These are phyloP conservation scores for Raphanus raphanistrum DNA, from an alignment of 345 rosid species.

Conservation along the genomic window DNA sequence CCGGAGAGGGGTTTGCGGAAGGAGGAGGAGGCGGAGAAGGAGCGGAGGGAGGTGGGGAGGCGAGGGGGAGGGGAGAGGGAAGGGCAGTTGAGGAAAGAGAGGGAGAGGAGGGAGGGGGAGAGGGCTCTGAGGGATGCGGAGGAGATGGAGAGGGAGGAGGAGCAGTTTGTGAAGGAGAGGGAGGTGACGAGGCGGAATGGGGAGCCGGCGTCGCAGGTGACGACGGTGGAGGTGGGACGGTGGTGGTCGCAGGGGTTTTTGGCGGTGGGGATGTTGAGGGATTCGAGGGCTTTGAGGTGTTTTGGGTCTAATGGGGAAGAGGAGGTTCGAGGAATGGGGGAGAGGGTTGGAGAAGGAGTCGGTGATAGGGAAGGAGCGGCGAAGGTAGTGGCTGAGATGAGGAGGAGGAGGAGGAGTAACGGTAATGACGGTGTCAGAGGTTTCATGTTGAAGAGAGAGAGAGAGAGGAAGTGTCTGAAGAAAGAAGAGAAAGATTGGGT, in stretches of 20 bases:
- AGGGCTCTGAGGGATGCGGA: conserved; percentile 70
- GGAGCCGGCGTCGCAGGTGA: conserved; percentile 54
- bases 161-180: conserved; percentile 79
- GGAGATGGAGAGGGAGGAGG: conserved; percentile 60
- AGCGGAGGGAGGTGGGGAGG: conserved; percentile 66
- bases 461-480: conserved; percentile 27
- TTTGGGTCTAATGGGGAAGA: conserved; percentile 73
- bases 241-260: conserved; percentile 70
- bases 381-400: conserved; percentile 30
- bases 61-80: conserved; percentile 47
- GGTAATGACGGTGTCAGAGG: conserved; percentile 39
- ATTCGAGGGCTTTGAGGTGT: conserved; percentile 69
- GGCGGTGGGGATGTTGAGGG: conserved; percentile 66
- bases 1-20: conserved; percentile 73
- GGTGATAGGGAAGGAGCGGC: conserved; percentile 44
- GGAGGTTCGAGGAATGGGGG: conserved; percentile 23
- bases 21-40: conserved; percentile 60
- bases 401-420: conserved; percentile 34
- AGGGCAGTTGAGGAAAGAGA: conserved; percentile 73
- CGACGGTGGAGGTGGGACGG: conserved; percentile 47
- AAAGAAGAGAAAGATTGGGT: conserved; percentile 23
- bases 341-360: conserved; percentile 29
- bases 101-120: conserved; percentile 61
- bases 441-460: conserved; percentile 47
- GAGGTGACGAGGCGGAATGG: conserved; percentile 78